Evolutionary conservation across 352 stramenopile species (phyloP).

Genomic region (Globisporangium abappressorium): DNA sequence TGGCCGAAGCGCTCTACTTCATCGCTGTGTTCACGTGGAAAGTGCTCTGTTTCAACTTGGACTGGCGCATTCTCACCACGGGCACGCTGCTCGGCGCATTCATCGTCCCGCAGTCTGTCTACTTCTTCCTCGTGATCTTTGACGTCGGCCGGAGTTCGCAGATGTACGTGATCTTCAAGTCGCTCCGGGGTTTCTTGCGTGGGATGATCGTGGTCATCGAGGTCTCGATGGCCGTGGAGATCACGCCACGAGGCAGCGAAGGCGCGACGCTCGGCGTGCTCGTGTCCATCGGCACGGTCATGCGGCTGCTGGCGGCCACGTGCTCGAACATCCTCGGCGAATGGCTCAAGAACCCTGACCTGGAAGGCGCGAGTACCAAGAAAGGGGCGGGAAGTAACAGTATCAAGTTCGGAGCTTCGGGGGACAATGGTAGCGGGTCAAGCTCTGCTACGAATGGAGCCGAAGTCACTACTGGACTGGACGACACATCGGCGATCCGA

Average conservation of each 20-base stretch:
- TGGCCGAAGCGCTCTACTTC: conserved; percentile 39
- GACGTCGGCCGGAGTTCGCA: conserved; percentile 25
- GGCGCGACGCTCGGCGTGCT: conserved; percentile 51
- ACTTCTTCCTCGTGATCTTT: conserved; percentile 33
- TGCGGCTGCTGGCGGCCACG: conserved; percentile 42
- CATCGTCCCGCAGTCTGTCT: conserved; percentile 39
- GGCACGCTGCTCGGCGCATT: conserved; percentile 31
- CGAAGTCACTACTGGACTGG: not conserved
- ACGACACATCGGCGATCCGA: conserved; percentile 10
- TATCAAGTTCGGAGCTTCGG: not conserved
- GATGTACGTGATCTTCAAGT: conserved; percentile 35
- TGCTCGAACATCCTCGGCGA: conserved; percentile 43
- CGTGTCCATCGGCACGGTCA: conserved; percentile 50
- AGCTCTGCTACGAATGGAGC: not conserved
- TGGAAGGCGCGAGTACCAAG: conserved; percentile 10
- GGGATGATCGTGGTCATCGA: conserved; percentile 37
- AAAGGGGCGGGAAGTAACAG: conserved; percentile 10
- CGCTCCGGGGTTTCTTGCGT: conserved; percentile 38
- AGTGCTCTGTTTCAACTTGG: conserved; percentile 35
- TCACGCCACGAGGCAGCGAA: conserved; percentile 48
- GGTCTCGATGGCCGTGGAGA: conserved; percentile 41
- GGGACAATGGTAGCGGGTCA: not conserved
- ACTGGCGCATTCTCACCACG: conserved; percentile 36
- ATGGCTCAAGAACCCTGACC: conserved; percentile 25
- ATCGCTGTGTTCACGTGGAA: conserved; percentile 45